These are phyloP conservation scores for Talaromyces sp. DNA, from an alignment of 2,329 filamentous ascomycete genomes.

Conservation along the genomic window DNA sequence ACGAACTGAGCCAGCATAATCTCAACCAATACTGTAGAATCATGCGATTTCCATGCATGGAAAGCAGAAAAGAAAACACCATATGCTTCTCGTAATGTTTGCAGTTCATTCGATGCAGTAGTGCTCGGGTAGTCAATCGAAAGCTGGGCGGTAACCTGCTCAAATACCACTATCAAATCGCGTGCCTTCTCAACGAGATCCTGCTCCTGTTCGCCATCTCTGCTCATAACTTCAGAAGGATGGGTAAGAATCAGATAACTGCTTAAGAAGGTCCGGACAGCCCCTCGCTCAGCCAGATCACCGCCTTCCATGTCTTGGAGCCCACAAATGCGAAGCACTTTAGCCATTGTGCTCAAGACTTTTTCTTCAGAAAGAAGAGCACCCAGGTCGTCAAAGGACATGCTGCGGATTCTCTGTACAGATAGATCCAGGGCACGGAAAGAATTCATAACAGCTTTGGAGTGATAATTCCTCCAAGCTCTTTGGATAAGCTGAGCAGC, in stretches of 20 bases:
- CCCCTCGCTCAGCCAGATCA: conserved; percentile 43
- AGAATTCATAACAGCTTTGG: conserved; percentile 43
- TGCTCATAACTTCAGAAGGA: conserved; percentile 54
- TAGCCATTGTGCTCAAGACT: conserved; percentile 49
- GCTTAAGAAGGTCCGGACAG: conserved; percentile 57
- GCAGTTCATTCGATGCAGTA: conserved; percentile 43
- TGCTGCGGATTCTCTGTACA: conserved; percentile 45
- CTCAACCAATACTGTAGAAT: conserved; percentile 57
- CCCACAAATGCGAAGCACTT: conserved; percentile 51
- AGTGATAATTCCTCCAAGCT: conserved; percentile 49
- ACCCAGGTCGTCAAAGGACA: conserved; percentile 56
- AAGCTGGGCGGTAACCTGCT: conserved; percentile 46
- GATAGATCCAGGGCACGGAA: conserved; percentile 50
- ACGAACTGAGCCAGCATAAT: conserved; percentile 63
- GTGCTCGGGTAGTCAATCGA: conserved; percentile 34
- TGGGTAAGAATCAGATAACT: conserved; percentile 59
- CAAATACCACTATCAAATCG: conserved; percentile 52
- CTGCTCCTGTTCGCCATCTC: conserved; percentile 56
- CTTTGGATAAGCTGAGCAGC: conserved; percentile 54
- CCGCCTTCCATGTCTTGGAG: conserved; percentile 48
- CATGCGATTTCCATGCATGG: conserved; percentile 59
- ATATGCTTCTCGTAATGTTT: conserved; percentile 50
- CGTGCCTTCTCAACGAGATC: conserved; percentile 57
- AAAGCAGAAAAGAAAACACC: conserved; percentile 57
- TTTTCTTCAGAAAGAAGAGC: conserved; percentile 48